Percentiles rank a stretch among this genome's conserved stretches.
These are phyloP conservation scores for Aspergillus hortae DNA, from an alignment of 2,329 filamentous ascomycete genomes.

Conservation along the genomic window DNA sequence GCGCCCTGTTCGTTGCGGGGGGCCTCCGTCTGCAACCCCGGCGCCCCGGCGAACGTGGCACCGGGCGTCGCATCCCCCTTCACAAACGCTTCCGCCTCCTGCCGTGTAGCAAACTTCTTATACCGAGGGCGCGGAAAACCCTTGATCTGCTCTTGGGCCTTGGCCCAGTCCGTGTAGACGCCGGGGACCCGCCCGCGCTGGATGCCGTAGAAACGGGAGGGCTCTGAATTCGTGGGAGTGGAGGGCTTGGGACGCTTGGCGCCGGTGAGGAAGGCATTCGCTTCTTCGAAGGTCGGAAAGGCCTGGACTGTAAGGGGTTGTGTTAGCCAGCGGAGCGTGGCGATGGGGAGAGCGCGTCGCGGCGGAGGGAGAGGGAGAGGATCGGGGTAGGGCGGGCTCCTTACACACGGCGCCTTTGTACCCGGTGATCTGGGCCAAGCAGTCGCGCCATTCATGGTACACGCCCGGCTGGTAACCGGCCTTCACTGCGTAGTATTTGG, in stretches of 20 bases:
- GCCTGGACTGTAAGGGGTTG: conserved; percentile 63
- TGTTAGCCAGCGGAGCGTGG: not conserved
- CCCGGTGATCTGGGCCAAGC: conserved; percentile 58
- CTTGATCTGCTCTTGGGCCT: conserved; percentile 68
- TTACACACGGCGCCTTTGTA: conserved; percentile 66
- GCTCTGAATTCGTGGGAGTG: conserved; percentile 32
- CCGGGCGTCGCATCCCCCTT: conserved; percentile 31
- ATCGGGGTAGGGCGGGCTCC: conserved; percentile 30
- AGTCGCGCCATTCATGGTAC: conserved; percentile 62
- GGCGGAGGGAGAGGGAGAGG: too few species aligned
- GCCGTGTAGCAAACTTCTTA: conserved; percentile 64
- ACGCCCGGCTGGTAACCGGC: conserved; percentile 59
- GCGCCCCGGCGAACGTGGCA: conserved; percentile 24
- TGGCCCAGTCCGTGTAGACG: conserved; percentile 65
- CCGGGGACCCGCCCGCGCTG: conserved; percentile 57
- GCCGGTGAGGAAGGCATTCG: conserved; percentile 71
- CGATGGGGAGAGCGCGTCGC: too few species aligned
- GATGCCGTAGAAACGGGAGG: conserved; percentile 58
- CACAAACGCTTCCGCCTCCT: conserved; percentile 78
- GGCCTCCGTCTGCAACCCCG: conserved; percentile 39
- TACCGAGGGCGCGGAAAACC: conserved; percentile 67
- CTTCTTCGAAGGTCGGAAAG: conserved; percentile 69
- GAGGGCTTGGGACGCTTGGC: conserved; percentile 43
- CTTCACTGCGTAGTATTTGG: conserved; percentile 64
- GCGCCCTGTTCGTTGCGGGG: conserved; percentile 42